Conservation (phyloP, 2,329 filamentous ascomycete genomes). For the Ceratocystis harringtonii region DNA sequence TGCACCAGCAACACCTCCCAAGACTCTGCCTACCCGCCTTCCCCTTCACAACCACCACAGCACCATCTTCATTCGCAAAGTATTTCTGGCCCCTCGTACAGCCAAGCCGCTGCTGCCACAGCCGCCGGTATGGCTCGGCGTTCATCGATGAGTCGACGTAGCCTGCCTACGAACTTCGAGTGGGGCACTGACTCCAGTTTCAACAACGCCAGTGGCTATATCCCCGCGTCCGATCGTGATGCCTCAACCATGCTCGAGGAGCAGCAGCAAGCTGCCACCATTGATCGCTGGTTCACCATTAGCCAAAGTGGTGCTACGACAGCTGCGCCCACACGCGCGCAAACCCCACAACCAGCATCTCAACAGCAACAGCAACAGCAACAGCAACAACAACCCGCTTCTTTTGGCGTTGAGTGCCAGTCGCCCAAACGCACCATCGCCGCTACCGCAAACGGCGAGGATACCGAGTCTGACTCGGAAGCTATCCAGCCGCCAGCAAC, state of each 20-base stretch:
- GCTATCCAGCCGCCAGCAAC: slow-evolving; percentile 8
- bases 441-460: background rate
- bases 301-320: slow-evolving; percentile 45
- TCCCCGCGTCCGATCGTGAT: slow-evolving; percentile 40
- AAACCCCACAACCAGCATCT: slow-evolving; percentile 39
- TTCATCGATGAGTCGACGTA: slow-evolving; percentile 1
- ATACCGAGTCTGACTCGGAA: slow-evolving; percentile 13
- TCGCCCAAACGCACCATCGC: slow-evolving; percentile 13
- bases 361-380: background rate
- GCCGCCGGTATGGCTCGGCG: background rate
- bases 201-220: slow-evolving; percentile 40
- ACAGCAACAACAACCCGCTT: background rate
- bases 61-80: slow-evolving; percentile 3
- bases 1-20: slow-evolving; percentile 8
- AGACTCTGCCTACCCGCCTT: background rate
- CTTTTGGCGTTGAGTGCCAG: background rate
- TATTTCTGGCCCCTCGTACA: background rate
- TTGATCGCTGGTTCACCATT: slow-evolving; percentile 42
- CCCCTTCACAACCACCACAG: background rate
- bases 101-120: background rate
- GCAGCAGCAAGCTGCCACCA: slow-evolving; percentile 32
- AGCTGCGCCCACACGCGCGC: slow-evolving; percentile 1
- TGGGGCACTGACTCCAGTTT: slow-evolving; percentile 60
- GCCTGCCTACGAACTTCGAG: slow-evolving; percentile 30
- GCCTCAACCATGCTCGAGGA: slow-evolving; percentile 28